Evolutionary conservation across 495 filamentous ascomycete genomes (phyloP), one percentile per base, ranked within the genome.

Genomic region (Aspergillus cavernicola): DNA sequence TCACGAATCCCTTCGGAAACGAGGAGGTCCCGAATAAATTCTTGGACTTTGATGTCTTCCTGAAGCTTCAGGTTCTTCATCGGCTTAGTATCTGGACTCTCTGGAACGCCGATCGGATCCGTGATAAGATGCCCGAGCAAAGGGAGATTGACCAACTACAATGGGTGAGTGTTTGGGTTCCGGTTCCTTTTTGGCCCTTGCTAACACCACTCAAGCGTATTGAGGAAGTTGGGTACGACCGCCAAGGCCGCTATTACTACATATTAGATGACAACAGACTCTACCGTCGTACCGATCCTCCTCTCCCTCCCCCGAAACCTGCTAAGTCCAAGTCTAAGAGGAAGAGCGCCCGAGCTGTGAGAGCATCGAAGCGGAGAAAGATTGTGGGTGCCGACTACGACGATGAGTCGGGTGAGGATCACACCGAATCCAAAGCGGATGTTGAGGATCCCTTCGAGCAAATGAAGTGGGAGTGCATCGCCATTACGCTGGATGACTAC

Each of bases 221-320:
- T 51, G 92, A 97, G 59, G 87, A 92, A 18, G 81, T 89, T 53
- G 93, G 93, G 9, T 96, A 86, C 78, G 93, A 98, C 69, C 74
- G 78, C 16, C 73, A 96, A 38, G 90, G 90, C 55, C 87, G 89
- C 19, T 84, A 79, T 16, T 95, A 96, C 67, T 93, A 88, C 60
- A 85, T 96, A 11, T 80, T 98, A 6, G 92, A 98, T 55, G 93
- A 98, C 72, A 93, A 96, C 56, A 82, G 92, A 41, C 75, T 97
- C 23, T 98, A 97, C 68, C 87, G 90, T 47, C 82, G 83, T 50
- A 89, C 88, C 38, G 88, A 92, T 33, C 81, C 79, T 48, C 74
- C 79, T 2, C 74, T 81, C 3, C 80, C 85, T 13, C 75, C 80
- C 3, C 75, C 79, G 6, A 71, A 73, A 24, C 66, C 80, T 29